A percentile compares a stretch with the other conserved stretches of the same genome.
Conservation (phyloP, 768 basidiomycete species). For the Trametes elegans region DNA sequence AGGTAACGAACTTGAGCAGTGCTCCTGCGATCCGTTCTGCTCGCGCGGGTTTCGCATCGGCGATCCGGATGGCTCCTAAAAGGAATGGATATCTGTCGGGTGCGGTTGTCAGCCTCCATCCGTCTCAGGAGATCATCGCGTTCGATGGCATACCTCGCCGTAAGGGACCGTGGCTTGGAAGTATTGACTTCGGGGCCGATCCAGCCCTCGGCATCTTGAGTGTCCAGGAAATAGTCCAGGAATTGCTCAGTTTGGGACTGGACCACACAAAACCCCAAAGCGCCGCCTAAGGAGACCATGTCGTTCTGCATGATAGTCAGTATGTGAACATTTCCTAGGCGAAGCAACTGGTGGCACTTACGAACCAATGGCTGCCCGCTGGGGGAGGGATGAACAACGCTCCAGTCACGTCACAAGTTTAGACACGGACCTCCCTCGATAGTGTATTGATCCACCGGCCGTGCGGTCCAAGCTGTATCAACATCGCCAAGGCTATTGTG, state of each 20-base stretch:
- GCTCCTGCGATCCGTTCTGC: background rate
- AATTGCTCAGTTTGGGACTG: background rate
- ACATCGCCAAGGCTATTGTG: background rate
- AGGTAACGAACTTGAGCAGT: background rate
- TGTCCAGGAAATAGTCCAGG: background rate
- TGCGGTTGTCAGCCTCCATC: background rate
- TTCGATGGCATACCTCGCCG: background rate
- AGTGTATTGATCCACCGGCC: background rate
- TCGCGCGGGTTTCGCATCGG: background rate
- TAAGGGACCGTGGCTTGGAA: background rate
- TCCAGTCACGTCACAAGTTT: background rate
- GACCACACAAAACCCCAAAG: background rate
- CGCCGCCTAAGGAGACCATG: background rate
- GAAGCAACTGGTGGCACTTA: background rate
- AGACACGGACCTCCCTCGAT: background rate
- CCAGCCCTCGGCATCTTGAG: background rate
- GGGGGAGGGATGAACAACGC: background rate
- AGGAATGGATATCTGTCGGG: background rate
- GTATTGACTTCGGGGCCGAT: background rate
- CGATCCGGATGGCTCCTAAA: background rate
- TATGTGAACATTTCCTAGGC: background rate
- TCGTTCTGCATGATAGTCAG: background rate
- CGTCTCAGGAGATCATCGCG: background rate
- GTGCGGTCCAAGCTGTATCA: background rate
- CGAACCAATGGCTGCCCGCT: background rate